Conservation (phyloP, 352 stramenopile species). For the Phytophthora macrochlamydospora region DNA sequence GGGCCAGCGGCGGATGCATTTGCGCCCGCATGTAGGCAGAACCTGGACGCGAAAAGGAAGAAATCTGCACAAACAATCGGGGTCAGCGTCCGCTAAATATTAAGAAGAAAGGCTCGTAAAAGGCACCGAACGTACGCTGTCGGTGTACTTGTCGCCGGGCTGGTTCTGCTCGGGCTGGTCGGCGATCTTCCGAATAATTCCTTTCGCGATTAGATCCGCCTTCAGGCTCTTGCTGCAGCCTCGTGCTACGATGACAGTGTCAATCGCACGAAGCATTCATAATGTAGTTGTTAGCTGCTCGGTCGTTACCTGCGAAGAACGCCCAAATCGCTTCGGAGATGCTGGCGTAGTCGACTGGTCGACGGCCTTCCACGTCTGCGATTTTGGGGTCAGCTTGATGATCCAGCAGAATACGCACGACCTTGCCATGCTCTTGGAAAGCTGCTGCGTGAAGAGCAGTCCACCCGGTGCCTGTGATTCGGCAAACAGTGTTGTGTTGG, state of each 20-base stretch:
- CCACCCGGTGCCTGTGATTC: slow-evolving; percentile 53
- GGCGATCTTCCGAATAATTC: slow-evolving; percentile 69
- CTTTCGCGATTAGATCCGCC: slow-evolving; percentile 59
- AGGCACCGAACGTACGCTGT: slow-evolving; percentile 37
- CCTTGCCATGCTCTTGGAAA: slow-evolving; percentile 73
- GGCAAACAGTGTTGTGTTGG: neutral
- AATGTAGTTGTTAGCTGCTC: no score
- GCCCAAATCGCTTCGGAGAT: slow-evolving; percentile 78
- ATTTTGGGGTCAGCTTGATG: slow-evolving; percentile 54
- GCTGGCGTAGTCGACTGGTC: slow-evolving; percentile 68
- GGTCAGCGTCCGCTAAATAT: neutral
- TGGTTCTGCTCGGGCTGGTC: slow-evolving; percentile 54
- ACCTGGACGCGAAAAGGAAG: slow-evolving; percentile 72
- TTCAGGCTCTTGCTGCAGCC: slow-evolving; percentile 59
- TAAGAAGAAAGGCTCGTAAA: neutral
- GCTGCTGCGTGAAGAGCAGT: slow-evolving; percentile 68
- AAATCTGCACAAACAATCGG: slow-evolving; percentile 46
- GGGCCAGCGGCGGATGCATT: slow-evolving; percentile 52
- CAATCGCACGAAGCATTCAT: neutral
- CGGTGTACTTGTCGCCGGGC: slow-evolving; percentile 45
- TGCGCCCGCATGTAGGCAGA: slow-evolving; percentile 75
- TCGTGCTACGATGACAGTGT: slow-evolving; percentile 31
- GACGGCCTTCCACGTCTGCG: slow-evolving; percentile 48
- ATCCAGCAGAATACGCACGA: slow-evolving; percentile 57
- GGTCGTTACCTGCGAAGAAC: slow-evolving; percentile 58